Base-by-base conservation (phyloP, 495 filamentous ascomycete species). In the Penicillium parvum region DNA sequence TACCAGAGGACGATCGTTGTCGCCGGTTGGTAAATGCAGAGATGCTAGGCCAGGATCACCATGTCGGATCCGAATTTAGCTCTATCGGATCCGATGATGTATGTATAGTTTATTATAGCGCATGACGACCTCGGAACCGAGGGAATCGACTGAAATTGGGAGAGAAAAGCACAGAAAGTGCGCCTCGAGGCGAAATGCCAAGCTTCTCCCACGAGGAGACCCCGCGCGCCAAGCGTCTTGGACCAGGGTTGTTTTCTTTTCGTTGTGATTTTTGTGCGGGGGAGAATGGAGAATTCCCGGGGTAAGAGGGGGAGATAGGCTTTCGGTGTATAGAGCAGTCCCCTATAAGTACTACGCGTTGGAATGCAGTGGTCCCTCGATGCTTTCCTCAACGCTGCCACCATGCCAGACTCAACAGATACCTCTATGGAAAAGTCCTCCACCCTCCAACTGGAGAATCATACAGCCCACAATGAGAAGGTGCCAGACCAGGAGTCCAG, bases 321-420 rank as follows among this genome's bases (percentile, higher is more conserved):
- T n/a, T n/a, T n/a, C n/a, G n/a, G n/a, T n/a, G n/a, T n/a, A n/a
- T n/a, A n/a, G n/a, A n/a, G n/a, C n/a, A n/a, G n/a, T n/a, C n/a
- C n/a, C n/a, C n/a, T n/a, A 47, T 35, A 29, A 41, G 27, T 30
- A 29, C 25, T 27, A 18, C 26, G 12, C 18, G 14, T 27, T 15
- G 11, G 14, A 10, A 23, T 14, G 0, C 25, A 20, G 18, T 11
- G 19, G 22, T 16, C 23, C 16, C 7, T 3, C 2, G 3, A 18
- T 22, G 2, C 33, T 10, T 21, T 18, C 9, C 8, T 17, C 10
- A 14, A n/a, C n/a, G n/a, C n/a, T 16, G 9, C 10, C 17, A 17
- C 22, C n/a, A 52, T 56, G 49, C 32, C 20, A 8, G 40, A 32
- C 18, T 42, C 44, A n/a, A 42, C 29, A 6, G 40, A 45, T 25